phyloP scores from a whole-genome alignment of 768 basidiomycete species.

The Fomitopsis serialis region DNA sequence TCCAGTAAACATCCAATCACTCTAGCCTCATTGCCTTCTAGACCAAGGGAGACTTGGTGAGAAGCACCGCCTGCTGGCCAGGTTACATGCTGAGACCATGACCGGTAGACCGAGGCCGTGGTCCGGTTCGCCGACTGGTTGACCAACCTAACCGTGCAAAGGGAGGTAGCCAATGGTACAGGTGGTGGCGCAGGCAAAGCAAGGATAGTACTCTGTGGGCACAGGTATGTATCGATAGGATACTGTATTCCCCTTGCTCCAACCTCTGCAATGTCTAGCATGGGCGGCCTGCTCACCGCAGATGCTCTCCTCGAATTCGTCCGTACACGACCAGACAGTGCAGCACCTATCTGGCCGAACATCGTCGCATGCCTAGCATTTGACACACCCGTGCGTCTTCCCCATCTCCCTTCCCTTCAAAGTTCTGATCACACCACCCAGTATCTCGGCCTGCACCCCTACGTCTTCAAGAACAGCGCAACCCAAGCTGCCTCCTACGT shows the following conservation, averaged over 20 bases:
- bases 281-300: conserved; percentile 89
- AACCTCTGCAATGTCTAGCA: conserved; percentile 39
- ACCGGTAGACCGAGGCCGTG: conserved; percentile 65
- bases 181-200: conserved; percentile 69
- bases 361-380: conserved; percentile 83
- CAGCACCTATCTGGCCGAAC: conserved; percentile 79
- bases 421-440: conserved; percentile 23
- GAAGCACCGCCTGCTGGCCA: conserved; percentile 21
- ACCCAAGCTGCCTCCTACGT: conserved; percentile 72
- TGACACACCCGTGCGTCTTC: conserved; percentile 75
- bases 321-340: conserved; percentile 55
- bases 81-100: not conserved
- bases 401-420: not conserved
- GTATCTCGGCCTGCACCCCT: conserved; percentile 86
- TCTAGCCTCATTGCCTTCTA: conserved; percentile 21
- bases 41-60: conserved; percentile 88
- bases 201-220: conserved; percentile 84
- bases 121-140: conserved; percentile 90
- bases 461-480: conserved; percentile 79
- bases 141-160: conserved; percentile 79
- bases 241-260: too few species aligned
- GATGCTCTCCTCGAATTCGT: conserved; percentile 76
- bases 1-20: not conserved
- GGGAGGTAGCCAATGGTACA: conserved; percentile 70
- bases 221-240: conserved; percentile 53